phyloP scores from a whole-genome alignment of 495 filamentous ascomycete genomes.

The Thermothielavioides terrestris region DNA sequence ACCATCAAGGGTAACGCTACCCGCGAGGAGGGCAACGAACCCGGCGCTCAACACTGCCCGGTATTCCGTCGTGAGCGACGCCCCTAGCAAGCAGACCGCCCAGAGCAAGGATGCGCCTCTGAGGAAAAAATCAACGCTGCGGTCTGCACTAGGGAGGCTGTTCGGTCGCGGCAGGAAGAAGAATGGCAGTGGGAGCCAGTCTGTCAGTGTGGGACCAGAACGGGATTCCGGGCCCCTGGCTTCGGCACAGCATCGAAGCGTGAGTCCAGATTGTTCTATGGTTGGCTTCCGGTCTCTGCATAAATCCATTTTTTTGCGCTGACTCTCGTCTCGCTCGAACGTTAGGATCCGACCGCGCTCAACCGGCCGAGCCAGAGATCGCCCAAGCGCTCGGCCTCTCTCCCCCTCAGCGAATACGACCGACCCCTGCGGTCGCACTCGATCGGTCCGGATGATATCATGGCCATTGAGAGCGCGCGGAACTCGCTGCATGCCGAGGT shows the following conservation, averaged over 20 bases:
- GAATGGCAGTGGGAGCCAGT: conserved; percentile 20
- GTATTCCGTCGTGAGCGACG: conserved; percentile 35
- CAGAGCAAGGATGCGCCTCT: conserved; percentile 31
- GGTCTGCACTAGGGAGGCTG: conserved; percentile 39
- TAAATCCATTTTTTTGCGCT: not conserved
- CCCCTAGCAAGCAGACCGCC: conserved; percentile 23
- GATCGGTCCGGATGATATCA: conserved; percentile 39
- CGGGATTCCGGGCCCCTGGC: conserved; percentile 14
- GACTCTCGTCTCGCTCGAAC: not conserved
- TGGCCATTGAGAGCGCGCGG: conserved; percentile 37
- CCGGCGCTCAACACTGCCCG: conserved; percentile 27
- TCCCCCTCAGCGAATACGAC: conserved; percentile 47
- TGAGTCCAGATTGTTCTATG: conserved; percentile 25
- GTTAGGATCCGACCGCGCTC: conserved; percentile 39
- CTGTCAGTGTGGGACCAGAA: conserved; percentile 6
- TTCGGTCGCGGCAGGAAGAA: conserved; percentile 45
- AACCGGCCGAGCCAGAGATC: conserved; percentile 25
- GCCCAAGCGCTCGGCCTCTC: conserved; percentile 41
- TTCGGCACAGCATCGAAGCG: conserved; percentile 34
- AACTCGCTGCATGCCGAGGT: conserved; percentile 40
- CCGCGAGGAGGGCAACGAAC: conserved; percentile 25
- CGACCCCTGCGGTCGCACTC: conserved; percentile 47
- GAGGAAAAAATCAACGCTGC: conserved; percentile 43
- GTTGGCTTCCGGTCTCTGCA: too few relatives aligned
- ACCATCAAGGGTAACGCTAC: conserved; percentile 12